These are phyloP conservation scores for Solanum sparsipilum DNA, from an alignment of 257 asterid species.

Conservation along the genomic window DNA sequence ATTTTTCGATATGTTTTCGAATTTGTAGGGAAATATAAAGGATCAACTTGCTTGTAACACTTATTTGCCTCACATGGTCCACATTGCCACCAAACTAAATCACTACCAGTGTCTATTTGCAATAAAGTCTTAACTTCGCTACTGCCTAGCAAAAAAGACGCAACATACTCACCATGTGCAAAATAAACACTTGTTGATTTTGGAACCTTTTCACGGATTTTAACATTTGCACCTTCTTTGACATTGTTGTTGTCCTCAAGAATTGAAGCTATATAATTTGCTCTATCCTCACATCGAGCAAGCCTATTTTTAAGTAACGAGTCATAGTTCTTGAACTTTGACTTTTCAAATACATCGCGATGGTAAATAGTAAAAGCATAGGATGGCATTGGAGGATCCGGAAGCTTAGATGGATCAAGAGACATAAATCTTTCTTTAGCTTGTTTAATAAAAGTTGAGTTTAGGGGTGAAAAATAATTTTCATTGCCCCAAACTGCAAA, in stretches of 20 bases:
- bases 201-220: neutral
- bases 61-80: neutral
- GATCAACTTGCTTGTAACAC: neutral
- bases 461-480: neutral
- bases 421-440: neutral
- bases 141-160: neutral
- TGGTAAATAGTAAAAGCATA: neutral
- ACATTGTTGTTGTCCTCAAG: neutral
- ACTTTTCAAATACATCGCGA: neutral
- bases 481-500: neutral
- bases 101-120: neutral
- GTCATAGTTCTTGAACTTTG: neutral
- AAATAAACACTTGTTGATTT: neutral
- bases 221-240: neutral
- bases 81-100: neutral
- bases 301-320: neutral
- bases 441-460: neutral
- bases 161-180: neutral
- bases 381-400: neutral
- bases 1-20: neutral
- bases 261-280: neutral
- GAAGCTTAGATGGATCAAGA: neutral
- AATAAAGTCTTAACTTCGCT: neutral
- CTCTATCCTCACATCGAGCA: neutral
- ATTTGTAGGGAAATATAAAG: neutral